Evolutionary conservation across 75 land plant genomes (phyloP).

Genomic region (Larix kaempferi): DNA sequence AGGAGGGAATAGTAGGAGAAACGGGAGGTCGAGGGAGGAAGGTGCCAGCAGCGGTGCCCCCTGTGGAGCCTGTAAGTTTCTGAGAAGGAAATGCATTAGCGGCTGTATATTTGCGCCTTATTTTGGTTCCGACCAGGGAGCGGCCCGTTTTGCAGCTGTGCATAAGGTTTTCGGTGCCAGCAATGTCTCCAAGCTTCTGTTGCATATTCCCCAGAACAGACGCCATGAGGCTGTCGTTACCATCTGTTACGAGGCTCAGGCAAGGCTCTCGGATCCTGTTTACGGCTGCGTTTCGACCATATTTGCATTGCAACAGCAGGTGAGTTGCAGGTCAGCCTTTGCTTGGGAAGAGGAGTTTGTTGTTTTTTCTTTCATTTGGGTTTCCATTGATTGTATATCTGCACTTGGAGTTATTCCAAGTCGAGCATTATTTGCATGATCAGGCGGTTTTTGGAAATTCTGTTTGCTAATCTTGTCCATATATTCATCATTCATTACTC

Average conservation of each 20-base stretch:
- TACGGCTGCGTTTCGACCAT: constrained; percentile 93
- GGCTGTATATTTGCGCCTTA: constrained; percentile 94
- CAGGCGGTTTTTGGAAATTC: too few species aligned
- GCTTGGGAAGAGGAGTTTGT: too few species aligned
- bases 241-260: constrained; percentile 92
- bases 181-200: constrained; percentile 85
- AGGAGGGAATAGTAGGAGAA: neutral
- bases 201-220: constrained; percentile 60
- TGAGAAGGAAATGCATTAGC: constrained; percentile 72
- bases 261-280: constrained; percentile 86
- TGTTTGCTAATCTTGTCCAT: too few species aligned
- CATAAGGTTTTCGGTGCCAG: constrained; percentile 98
- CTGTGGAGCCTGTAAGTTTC: constrained; percentile 50
- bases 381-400: too few species aligned
- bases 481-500: too few species aligned
- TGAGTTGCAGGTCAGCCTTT: constrained; percentile 5
- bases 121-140: constrained; percentile 90
- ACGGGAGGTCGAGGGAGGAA: neutral
- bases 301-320: constrained; percentile 94
- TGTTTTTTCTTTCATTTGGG: too few species aligned
- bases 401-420: too few species aligned
- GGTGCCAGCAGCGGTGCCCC: constrained; percentile 16
- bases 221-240: constrained; percentile 94
- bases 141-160: constrained; percentile 95
- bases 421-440: too few species aligned